Percentiles rank a stretch among this genome's conserved stretches.
These are phyloP conservation scores for Psilocybe mexicana DNA, from an alignment of 1,284 basidiomycete genomes.

Conservation along the genomic window DNA sequence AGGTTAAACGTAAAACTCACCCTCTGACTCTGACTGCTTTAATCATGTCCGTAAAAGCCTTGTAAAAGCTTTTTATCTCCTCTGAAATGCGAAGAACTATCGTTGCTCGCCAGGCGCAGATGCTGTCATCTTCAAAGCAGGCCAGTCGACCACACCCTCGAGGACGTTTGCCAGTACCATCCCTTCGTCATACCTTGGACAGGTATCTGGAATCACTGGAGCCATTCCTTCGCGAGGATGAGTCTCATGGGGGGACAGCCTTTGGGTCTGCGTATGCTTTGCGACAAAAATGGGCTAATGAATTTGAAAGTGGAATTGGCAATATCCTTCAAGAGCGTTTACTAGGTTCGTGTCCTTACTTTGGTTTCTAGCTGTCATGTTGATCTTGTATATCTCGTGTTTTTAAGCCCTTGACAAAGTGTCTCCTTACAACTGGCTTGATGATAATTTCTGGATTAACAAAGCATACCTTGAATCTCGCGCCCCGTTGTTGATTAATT, in stretches of 20 bases:
- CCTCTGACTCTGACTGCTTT: background rate
- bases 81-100: conserved; percentile 23
- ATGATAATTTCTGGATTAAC: conserved; percentile 93
- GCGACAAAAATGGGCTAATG: conserved; percentile 65
- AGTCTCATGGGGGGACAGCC: conserved; percentile 54
- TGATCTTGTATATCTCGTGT: conserved; percentile 3
- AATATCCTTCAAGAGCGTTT: conserved; percentile 78
- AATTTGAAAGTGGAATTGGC: conserved; percentile 79
- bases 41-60: background rate
- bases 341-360: conserved; percentile 52
- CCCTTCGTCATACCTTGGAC: conserved; percentile 75
- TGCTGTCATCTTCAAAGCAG: conserved; percentile 22
- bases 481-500: conserved; percentile 85
- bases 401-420: conserved; percentile 76
- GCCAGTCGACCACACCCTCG: conserved; percentile 17
- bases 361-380: background rate
- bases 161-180: conserved; percentile 81
- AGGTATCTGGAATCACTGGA: conserved; percentile 80
- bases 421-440: conserved; percentile 93
- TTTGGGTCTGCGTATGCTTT: conserved; percentile 61
- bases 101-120: conserved; percentile 17
- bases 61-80: background rate
- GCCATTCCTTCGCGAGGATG: conserved; percentile 81
- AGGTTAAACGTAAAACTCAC: background rate
- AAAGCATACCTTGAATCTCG: conserved; percentile 92